A percentile compares a stretch with the other conserved stretches of the same genome.
phyloP scores from a whole-genome alignment of 192 early-diverging fungal genomes.

The Backusella tarrabulga region DNA sequence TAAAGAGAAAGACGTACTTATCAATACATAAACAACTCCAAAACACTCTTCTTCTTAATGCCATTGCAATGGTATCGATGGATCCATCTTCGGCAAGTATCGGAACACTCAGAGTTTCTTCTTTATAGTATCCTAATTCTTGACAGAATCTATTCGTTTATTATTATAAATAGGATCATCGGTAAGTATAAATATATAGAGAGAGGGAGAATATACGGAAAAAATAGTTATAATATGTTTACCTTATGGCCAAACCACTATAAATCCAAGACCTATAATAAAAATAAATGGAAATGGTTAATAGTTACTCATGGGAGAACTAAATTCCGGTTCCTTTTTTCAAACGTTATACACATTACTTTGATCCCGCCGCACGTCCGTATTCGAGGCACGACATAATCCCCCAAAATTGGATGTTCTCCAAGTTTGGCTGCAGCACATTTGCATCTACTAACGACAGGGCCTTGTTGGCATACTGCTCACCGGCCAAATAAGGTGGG shows the following conservation, averaged over 20 bases:
- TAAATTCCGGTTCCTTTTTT: not conserved
- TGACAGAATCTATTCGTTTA: slow-evolving; percentile 26
- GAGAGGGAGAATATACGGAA: not conserved
- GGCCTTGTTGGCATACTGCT: slow-evolving; percentile 45
- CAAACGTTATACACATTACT: not conserved
- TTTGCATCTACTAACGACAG: slow-evolving; percentile 34
- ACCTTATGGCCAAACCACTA: slow-evolving; percentile 49
- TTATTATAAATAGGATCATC: not conserved
- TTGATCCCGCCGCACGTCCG: slow-evolving; percentile 26
- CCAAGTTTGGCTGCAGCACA: slow-evolving; percentile 41
- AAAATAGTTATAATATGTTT: not conserved
- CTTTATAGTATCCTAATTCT: slow-evolving; percentile 49
- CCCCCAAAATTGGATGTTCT: slow-evolving; percentile 44
- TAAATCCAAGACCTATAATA: slow-evolving; percentile 46
- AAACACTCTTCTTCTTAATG: slow-evolving; percentile 40
- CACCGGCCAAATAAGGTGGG: slow-evolving; percentile 47
- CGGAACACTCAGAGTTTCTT: slow-evolving; percentile 33
- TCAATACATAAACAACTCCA: slow-evolving; percentile 53
- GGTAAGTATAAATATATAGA: not conserved
- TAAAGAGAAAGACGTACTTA: slow-evolving; percentile 24
- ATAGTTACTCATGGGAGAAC: not conserved
- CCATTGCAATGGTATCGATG: slow-evolving; percentile 36
- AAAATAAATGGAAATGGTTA: not conserved
- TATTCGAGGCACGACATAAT: slow-evolving; percentile 33
- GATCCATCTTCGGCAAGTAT: slow-evolving; percentile 42